A percentile compares a stretch with the other conserved stretches of the same genome.
These are phyloP conservation scores for Aspergillus aculeatus DNA, from an alignment of 2,329 filamentous ascomycete species.

Conservation along the genomic window DNA sequence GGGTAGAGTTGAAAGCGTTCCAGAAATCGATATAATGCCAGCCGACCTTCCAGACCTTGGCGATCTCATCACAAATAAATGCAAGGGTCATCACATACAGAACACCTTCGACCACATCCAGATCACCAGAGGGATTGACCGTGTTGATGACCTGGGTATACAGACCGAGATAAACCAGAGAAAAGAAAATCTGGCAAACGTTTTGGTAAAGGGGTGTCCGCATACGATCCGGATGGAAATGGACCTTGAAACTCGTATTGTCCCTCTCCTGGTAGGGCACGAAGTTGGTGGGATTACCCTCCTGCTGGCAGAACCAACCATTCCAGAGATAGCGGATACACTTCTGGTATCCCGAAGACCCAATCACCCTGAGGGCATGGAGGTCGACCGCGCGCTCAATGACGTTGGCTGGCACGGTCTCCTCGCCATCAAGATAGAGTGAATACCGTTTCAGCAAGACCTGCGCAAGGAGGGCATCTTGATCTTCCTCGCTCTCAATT, in stretches of 20 bases:
- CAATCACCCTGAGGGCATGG: constrained; percentile 84
- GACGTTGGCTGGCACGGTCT: constrained; percentile 77
- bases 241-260: constrained; percentile 71
- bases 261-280: constrained; percentile 82
- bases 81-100: constrained; percentile 90
- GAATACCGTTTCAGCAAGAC: constrained; percentile 87
- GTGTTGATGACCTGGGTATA: constrained; percentile 94
- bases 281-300: constrained; percentile 85
- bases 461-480: constrained; percentile 73
- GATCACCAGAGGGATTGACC: constrained; percentile 77
- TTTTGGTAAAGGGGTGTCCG: constrained; percentile 91
- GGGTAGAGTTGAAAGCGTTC: constrained; percentile 87
- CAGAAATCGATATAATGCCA: constrained; percentile 90
- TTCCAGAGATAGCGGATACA: constrained; percentile 91
- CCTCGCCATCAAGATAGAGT: constrained; percentile 68
- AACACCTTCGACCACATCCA: constrained; percentile 79
- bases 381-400: constrained; percentile 92
- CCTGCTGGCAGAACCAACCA: constrained; percentile 95
- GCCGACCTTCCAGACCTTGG: constrained; percentile 93
- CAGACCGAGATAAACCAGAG: constrained; percentile 75
- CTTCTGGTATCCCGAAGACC: constrained; percentile 91
- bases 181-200: constrained; percentile 79
- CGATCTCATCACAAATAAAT: constrained; percentile 81
- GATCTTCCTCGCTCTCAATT: constrained; percentile 82
- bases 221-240: constrained; percentile 94